Conservation (phyloP, 2,329 filamentous ascomycete species). For the Penicillium frequentans region DNA sequence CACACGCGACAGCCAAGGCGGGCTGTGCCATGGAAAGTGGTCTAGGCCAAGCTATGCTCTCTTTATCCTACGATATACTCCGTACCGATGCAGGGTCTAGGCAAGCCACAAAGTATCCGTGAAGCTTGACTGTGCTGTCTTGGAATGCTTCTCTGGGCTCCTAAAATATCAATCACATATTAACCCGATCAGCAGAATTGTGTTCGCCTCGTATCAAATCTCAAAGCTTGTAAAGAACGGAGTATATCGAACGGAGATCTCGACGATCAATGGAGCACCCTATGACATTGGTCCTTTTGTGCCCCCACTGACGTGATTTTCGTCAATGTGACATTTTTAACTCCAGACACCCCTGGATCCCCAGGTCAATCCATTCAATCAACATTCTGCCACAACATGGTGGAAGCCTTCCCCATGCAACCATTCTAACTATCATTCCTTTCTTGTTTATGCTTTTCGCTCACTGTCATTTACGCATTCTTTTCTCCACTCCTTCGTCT, state of each 20-base stretch:
- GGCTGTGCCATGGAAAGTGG: neutral
- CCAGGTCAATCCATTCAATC: neutral
- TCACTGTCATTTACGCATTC: neutral
- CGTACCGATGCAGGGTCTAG: neutral
- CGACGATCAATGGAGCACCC: neutral
- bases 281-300: neutral
- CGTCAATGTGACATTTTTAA: neutral
- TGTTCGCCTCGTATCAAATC: neutral
- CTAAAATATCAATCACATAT: neutral
- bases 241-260: neutral
- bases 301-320: conserved; percentile 4
- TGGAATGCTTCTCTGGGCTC: neutral
- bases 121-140: neutral
- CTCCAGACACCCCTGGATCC: neutral
- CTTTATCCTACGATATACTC: neutral
- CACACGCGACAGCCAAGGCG: neutral
- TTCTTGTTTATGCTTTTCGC: neutral
- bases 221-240: neutral
- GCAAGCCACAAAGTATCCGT: neutral
- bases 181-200: neutral
- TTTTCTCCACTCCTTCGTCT: neutral
- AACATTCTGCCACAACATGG: neutral
- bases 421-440: neutral
- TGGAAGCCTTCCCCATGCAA: neutral
- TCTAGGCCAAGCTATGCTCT: neutral